These are phyloP conservation scores for Lanzia echinophila DNA, from an alignment of 2,329 filamentous ascomycete species.

Conservation along the genomic window DNA sequence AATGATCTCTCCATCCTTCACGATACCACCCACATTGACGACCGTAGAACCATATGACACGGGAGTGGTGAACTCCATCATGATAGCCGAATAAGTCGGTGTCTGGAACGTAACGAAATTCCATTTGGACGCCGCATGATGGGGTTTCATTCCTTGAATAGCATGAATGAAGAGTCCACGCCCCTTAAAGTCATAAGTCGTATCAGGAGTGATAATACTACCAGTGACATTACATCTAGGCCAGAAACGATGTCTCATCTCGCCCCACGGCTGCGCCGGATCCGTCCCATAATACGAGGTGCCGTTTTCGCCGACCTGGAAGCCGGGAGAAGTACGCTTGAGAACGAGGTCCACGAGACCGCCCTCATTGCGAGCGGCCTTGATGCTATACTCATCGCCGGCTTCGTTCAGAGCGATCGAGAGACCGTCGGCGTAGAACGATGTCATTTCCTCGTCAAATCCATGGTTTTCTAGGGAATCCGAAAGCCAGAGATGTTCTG, in stretches of 20 bases:
- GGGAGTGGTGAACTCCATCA: slow-evolving; percentile 96
- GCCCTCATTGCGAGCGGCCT: slow-evolving; percentile 75
- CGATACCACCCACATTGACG: slow-evolving; percentile 77
- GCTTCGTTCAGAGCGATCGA: slow-evolving; percentile 82
- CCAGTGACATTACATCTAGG: slow-evolving; percentile 78
- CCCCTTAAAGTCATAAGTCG: slow-evolving; percentile 75
- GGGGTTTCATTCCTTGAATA: slow-evolving; percentile 97
- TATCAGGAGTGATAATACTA: slow-evolving; percentile 74
- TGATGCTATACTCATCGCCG: slow-evolving; percentile 76
- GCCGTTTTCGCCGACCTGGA: slow-evolving; percentile 77
- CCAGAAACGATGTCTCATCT: slow-evolving; percentile 92
- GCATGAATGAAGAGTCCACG: slow-evolving; percentile 75
- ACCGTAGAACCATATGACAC: slow-evolving; percentile 82
- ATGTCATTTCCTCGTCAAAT: slow-evolving; percentile 76
- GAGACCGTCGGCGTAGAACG: slow-evolving; percentile 80
- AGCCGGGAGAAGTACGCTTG: slow-evolving; percentile 69
- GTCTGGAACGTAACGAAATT: slow-evolving; percentile 92
- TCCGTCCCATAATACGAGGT: slow-evolving; percentile 83
- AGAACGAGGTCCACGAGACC: slow-evolving; percentile 82
- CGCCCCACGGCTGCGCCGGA: slow-evolving; percentile 80
- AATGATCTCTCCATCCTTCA: slow-evolving; percentile 74
- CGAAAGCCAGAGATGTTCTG: slow-evolving; percentile 71
- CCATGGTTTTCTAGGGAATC: slow-evolving; percentile 71
- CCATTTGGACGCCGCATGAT: slow-evolving; percentile 88
- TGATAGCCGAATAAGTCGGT: slow-evolving; percentile 74